These are phyloP conservation scores for Pichia sp. DNA, from an alignment of 1,139 yeast genomes.

Conservation along the genomic window DNA sequence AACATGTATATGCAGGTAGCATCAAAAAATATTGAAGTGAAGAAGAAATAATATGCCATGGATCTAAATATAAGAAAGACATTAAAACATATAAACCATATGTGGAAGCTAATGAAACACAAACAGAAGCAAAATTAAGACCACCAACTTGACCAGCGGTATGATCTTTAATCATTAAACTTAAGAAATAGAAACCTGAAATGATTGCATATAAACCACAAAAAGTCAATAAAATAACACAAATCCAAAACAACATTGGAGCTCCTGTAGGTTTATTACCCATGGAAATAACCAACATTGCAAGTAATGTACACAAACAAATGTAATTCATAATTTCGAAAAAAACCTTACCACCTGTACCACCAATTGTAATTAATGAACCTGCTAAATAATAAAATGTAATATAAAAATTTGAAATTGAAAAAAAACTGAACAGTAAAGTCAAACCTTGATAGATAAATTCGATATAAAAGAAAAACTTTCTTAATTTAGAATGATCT, in stretches of 20 bases:
- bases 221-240: constrained; percentile 65
- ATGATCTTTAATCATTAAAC: constrained; percentile 41
- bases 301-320: constrained; percentile 70
- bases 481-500: constrained; percentile 71
- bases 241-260: constrained; percentile 58
- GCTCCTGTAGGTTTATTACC: constrained; percentile 97
- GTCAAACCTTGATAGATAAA: constrained; percentile 74
- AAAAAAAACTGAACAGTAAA: constrained; percentile 78
- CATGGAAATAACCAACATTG: constrained; percentile 84
- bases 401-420: constrained; percentile 77
- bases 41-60: constrained; percentile 90
- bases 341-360: constrained; percentile 68
- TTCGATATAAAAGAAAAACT: constrained; percentile 74
- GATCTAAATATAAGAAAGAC: constrained; percentile 79
- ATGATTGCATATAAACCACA: constrained; percentile 78
- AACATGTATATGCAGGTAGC: constrained; percentile 87
- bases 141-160: constrained; percentile 35
- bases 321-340: constrained; percentile 80
- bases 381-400: constrained; percentile 93
- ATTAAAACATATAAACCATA: constrained; percentile 80
- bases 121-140: constrained; percentile 58
- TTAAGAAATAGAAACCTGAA: constrained; percentile 78
- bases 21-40: constrained; percentile 78
- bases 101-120: constrained; percentile 82
- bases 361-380: constrained; percentile 59